Base-by-base conservation (phyloP, 75 land plant genomes). In the Cunninghamia lanceolata region DNA sequence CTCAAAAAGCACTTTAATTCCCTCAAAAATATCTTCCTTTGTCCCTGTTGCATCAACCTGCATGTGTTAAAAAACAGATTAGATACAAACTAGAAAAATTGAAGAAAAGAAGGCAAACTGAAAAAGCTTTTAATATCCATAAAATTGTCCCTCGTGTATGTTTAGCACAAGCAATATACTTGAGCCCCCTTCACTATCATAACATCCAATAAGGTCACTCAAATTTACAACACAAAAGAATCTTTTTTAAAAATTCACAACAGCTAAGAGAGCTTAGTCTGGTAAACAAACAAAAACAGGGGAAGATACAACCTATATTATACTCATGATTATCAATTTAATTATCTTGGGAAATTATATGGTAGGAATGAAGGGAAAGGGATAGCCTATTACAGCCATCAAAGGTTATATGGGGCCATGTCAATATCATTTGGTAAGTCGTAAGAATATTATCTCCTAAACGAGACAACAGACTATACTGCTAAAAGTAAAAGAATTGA, bases 21-120 rank as follows among this genome's bases (percentile, higher is more conserved):
- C 87, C 42, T 94, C 91, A 88, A 94, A 94, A 45, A 94, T 92
- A 82, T 91, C 95, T 73, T 87, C 91, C 54, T 89, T 83, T 4
- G 95, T 85, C 86, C 89, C 91, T 82, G 53, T 89, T 83, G 94
- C 95, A 94, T 94, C 92, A 88, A 94, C 88, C 95, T 93, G 70
- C 45, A 28, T 1, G 30, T 17, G 17, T 86, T 34, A 25, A 68
- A 46, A 46, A 32, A 84, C 21, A 73, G 34, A 68, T 40, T 21
- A 84, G 68, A 25, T 30, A 36, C 4, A 78, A 78, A 88, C 0
- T 77, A 4, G 19, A 19, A 21, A 39, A 54, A 36, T 73, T 38
- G n/a, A 39, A 19, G 38, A 11, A 28, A 50, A 86, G 19, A 17
- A 63, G 35, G 86, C 70, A 39, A 30, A 56, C 45, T 81, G 5